phyloP scores from a whole-genome alignment of 225 moss, liverwort and hornwort genomes.

The Climacium dendroides region DNA sequence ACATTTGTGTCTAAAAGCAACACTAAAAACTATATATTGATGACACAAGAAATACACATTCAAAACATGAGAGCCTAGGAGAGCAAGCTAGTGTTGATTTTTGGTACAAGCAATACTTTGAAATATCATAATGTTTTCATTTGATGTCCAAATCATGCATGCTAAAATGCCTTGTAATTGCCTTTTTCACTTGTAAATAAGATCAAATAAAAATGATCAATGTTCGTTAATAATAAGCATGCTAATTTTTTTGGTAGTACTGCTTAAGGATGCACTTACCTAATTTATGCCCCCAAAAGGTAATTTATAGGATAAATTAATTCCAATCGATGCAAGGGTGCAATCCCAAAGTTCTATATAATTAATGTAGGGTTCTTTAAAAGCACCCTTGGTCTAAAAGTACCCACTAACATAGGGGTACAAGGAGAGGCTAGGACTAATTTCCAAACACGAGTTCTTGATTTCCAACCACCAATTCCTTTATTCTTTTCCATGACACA shows the following conservation, averaged over 20 bases:
- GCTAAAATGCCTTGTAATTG: rapidly evolving
- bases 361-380: too few species aligned
- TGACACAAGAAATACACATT: neutral
- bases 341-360: neutral
- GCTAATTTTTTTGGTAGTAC: too few species aligned
- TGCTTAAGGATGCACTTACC: neutral
- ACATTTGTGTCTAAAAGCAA: neutral
- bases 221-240: too few species aligned
- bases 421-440: too few species aligned
- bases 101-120: neutral
- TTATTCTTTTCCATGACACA: too few species aligned
- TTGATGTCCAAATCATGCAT: too few species aligned
- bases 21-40: neutral
- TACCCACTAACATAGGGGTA: too few species aligned
- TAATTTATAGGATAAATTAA: too few species aligned
- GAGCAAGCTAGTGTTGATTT: neutral
- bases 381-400: too few species aligned
- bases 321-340: neutral
- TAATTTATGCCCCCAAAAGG: neutral
- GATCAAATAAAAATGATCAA: neutral
- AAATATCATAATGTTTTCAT: neutral
- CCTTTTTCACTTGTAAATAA: neutral
- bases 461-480: too few species aligned
- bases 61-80: neutral
- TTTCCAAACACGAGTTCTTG: too few species aligned